Base-by-base conservation (phyloP, 352 stramenopile species). In the Poterioochromonas sp. region DNA sequence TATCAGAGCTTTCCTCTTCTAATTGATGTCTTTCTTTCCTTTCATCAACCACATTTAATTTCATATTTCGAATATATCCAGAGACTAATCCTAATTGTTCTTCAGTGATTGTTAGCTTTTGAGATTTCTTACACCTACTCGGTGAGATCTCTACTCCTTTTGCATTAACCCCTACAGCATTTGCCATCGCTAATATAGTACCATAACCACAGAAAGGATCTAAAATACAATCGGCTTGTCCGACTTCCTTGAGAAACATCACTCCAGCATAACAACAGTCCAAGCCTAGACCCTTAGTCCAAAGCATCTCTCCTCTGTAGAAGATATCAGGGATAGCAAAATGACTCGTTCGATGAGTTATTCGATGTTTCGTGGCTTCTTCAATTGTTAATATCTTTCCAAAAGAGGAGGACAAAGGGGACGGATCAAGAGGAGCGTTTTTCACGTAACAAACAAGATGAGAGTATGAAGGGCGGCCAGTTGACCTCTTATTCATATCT, bases 171-270 rank as follows among this genome's bases (percentile, higher is more conserved):
- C 60, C 60, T 11, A 69, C 5, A 3, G 32, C 29, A 43, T 69
- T 69, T 39, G 60, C 60, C 60, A 69, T 43, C 5, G 60, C 60
- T n/a, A 69, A 43, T 15, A 69, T 32, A 43, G 60, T 69, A 43
- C 60, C 60, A 5, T n/a, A 8, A 11, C 60, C 60, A 43, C 29
- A 44, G 32, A 69, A 69, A 43, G 60, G 60, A 69, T 69, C 35
- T 43, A 69, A 43, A 5, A 69, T n/a, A 18, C 8, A 11, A 44
- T 41, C 12, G 8, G 60, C 22, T 8, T 43, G 1, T 11, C 5
- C 60, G 32, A 69, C 26, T 26, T 69, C 11, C n/a, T 43, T 69
- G 5, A 69, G 11, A 69, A 69, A 69, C 8, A 32, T 11, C 8
- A 69, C 26, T 11, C 60, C 29, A 40, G 26, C 29, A 69, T 44